These are phyloP conservation scores for Zygoascus meyerae DNA, from an alignment of 1,139 yeast genomes.

Conservation along the genomic window DNA sequence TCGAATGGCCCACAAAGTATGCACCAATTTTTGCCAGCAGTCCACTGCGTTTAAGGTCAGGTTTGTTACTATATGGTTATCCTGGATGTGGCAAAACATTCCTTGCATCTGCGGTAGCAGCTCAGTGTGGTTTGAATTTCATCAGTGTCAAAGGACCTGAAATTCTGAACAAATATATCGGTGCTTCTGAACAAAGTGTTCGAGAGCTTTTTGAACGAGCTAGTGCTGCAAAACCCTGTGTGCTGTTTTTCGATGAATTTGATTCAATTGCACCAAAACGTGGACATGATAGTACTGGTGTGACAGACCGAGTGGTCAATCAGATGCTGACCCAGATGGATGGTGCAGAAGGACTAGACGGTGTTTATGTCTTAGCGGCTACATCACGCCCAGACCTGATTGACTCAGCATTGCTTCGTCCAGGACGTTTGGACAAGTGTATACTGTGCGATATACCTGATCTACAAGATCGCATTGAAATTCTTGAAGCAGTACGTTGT, in stretches of 20 bases:
- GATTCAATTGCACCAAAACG: slow-evolving; percentile 97
- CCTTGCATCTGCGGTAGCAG: slow-evolving; percentile 88
- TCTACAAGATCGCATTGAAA: slow-evolving; percentile 64
- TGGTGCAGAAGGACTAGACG: slow-evolving; percentile 97
- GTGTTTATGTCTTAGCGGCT: slow-evolving; percentile 94
- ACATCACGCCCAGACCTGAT: slow-evolving; percentile 93
- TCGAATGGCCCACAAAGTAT: slow-evolving; percentile 96
- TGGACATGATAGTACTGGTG: slow-evolving; percentile 98
- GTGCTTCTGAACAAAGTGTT: slow-evolving; percentile 94
- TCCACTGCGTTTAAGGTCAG: slow-evolving; percentile 82
- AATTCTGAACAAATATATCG: slow-evolving; percentile 89
- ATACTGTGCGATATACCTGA: slow-evolving; percentile 85
- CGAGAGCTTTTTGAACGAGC: slow-evolving; percentile 93
- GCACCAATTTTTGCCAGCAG: slow-evolving; percentile 89
- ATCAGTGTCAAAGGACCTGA: slow-evolving; percentile 96
- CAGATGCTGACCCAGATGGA: slow-evolving; percentile 98
- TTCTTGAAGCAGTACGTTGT: slow-evolving; percentile 54
- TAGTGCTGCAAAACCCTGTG: slow-evolving; percentile 90
- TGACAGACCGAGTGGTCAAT: slow-evolving; percentile 94
- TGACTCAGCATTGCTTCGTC: slow-evolving; percentile 90
- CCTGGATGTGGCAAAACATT: slow-evolving; percentile 98
- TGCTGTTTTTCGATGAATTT: slow-evolving; percentile 90
- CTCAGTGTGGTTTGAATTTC: slow-evolving; percentile 90
- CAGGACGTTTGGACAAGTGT: slow-evolving; percentile 92
- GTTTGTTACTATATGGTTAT: slow-evolving; percentile 84